phyloP scores from a whole-genome alignment of 768 basidiomycete species.

The Boletellus ananiceps region DNA sequence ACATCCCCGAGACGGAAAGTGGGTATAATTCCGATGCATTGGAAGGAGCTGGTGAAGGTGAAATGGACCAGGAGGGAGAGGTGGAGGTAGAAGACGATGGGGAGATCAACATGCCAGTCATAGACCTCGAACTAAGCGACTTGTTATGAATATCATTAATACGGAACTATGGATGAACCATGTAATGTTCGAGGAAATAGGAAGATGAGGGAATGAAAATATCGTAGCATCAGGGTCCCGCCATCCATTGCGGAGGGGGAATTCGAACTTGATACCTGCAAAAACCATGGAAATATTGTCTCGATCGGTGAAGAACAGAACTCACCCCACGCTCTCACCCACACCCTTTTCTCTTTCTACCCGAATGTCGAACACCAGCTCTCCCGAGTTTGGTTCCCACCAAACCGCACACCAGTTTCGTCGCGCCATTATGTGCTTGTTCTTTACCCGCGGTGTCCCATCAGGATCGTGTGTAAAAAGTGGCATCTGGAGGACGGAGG shows the following conservation, averaged over 20 bases:
- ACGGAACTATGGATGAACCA: not conserved
- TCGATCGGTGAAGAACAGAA: not conserved
- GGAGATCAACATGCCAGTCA: slow-evolving; percentile 21
- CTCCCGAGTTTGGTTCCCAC: slow-evolving; percentile 53
- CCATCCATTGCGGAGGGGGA: slow-evolving; percentile 41
- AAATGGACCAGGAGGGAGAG: slow-evolving; percentile 25
- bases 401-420: slow-evolving; percentile 83
- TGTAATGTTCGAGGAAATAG: not conserved
- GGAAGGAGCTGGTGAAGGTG: slow-evolving; percentile 28
- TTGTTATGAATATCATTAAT: slow-evolving; percentile 15
- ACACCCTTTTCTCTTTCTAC: slow-evolving; percentile 81
- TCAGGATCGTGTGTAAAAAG: slow-evolving; percentile 75
- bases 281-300: not conserved
- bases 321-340: slow-evolving; percentile 79
- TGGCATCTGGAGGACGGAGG: slow-evolving; percentile 51
- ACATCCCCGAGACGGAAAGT: slow-evolving; percentile 42
- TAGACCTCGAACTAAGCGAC: slow-evolving; percentile 28
- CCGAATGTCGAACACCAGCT: slow-evolving; percentile 76
- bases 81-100: slow-evolving; percentile 19
- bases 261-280: slow-evolving; percentile 41
- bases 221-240: slow-evolving; percentile 13
- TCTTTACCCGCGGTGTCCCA: slow-evolving; percentile 61
- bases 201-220: not conserved
- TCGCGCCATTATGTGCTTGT: slow-evolving; percentile 79
- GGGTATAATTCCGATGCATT: slow-evolving; percentile 52